Conservation (phyloP, 345 rosid genomes). For the Lepidium didymum region DNA sequence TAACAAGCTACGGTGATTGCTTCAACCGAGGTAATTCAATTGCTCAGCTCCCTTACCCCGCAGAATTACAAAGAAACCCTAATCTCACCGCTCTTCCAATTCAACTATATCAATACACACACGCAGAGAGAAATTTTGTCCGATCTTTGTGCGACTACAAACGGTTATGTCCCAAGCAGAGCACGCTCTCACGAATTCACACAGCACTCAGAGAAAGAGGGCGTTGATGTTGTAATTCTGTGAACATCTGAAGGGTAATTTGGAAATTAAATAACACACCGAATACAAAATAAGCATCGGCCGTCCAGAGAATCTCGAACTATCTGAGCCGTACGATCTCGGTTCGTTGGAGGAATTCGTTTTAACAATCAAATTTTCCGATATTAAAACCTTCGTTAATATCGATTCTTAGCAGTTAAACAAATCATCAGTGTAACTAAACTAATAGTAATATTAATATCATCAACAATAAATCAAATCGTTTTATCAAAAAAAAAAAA, state of each 20-base stretch:
- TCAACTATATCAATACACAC: neutral
- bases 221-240: conserved; percentile 21
- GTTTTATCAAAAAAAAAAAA: no score
- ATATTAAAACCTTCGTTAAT: neutral
- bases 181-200: neutral
- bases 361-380: neutral
- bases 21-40: conserved; percentile 4
- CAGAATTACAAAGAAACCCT: neutral
- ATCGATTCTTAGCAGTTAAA: neutral
- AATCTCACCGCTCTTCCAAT: conserved; percentile 12
- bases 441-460: neutral
- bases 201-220: neutral
- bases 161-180: conserved; percentile 1
- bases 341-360: neutral
- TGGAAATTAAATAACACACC: neutral
- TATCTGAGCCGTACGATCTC: conserved; percentile 7
- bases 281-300: neutral
- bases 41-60: neutral
- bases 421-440: neutral
- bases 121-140: neutral
- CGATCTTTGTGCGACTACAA: conserved; percentile 7
- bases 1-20: conserved; percentile 14
- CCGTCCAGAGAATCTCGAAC: neutral
- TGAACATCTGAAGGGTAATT: conserved; percentile 27
- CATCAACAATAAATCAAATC: neutral